Evolutionary conservation across 2,329 filamentous ascomycete genomes (phyloP), one percentile per base, ranked within the genome.

Genomic region (Exophiala spinifera): DNA sequence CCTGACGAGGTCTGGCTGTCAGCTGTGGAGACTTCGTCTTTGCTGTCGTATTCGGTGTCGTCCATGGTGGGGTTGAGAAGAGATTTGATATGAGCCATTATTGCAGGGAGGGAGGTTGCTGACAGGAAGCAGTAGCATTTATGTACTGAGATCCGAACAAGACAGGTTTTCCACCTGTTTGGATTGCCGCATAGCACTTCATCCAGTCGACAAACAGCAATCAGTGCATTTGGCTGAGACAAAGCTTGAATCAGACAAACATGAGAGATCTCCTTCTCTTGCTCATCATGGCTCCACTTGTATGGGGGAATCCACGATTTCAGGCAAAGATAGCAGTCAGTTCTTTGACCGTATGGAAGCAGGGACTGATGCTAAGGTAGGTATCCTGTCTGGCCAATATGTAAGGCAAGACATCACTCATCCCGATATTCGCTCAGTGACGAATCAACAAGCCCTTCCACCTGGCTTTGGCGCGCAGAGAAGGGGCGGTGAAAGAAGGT

Each of bases 31-130:
- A 46, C 14, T 4, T 59, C 53, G 40, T 59, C 51, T 37, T 50
- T 55, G 52, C 55, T 61, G 36, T 56, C 49, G 14, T 55, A 36
- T 31, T 52, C 43, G 34, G 47, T 37, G 11, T 46, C 46, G 10
- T 57, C 55, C 14, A 46, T n/a, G 40, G 56, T 37, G 7, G 62
- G 61, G 52, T 64, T 64, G 31, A 64, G 61, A 13, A 64, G 54
- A 46, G 57, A 52, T 36, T 40, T 51, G 15, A 63, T 61, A 7
- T 55, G 51, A 51, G 62, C 59, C 62, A 64, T 64, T 11, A 28
- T 28, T 44, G 42, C 21, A 28, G 17, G 6, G 10, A 28, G n/a
- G 20, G n/a, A 23, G 11, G 21, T 44, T 31, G 6, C 28, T 8
- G 28, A 31, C 11, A 10, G 28, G 28, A 31, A 31, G 42, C n/a